Percentiles rank a stretch among this genome's conserved stretches.
Conservation (phyloP, 1,284 basidiomycete genomes). For the Stygiomarasmius scandens region DNA sequence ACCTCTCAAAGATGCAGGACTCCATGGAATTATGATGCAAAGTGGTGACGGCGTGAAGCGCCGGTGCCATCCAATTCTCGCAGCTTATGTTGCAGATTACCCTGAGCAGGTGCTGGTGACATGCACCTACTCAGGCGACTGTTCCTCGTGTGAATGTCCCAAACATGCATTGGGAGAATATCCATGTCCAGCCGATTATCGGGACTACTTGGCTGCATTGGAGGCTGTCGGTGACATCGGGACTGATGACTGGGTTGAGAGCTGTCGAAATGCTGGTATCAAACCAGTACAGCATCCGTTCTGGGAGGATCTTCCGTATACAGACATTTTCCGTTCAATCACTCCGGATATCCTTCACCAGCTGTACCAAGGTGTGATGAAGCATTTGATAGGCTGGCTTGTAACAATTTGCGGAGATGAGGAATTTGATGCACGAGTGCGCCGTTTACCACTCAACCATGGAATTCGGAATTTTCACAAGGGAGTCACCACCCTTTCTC, state of each 20-base stretch:
- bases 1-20: slow-evolving; percentile 26
- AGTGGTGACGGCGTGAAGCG: slow-evolving; percentile 20
- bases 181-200: not conserved
- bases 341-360: slow-evolving; percentile 35
- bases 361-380: slow-evolving; percentile 35
- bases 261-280: slow-evolving; percentile 3
- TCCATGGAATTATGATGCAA: slow-evolving; percentile 24
- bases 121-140: not conserved
- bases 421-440: slow-evolving; percentile 19
- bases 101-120: slow-evolving; percentile 13
- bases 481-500: slow-evolving; percentile 3
- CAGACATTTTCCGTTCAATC: slow-evolving; percentile 25
- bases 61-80: slow-evolving; percentile 25
- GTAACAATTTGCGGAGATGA: slow-evolving; percentile 3
- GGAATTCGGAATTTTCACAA: slow-evolving; percentile 14
- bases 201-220: not conserved
- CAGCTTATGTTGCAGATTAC: slow-evolving; percentile 13
- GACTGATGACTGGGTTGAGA: not conserved
- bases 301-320: slow-evolving; percentile 26
- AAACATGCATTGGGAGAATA: not conserved
- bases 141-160: not conserved
- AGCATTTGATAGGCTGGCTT: slow-evolving; percentile 21
- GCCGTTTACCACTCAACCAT: slow-evolving; percentile 13
- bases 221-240: not conserved
- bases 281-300: slow-evolving; percentile 24